These are phyloP conservation scores for Gentiana dahurica DNA, from an alignment of 257 asterid species.

Conservation along the genomic window DNA sequence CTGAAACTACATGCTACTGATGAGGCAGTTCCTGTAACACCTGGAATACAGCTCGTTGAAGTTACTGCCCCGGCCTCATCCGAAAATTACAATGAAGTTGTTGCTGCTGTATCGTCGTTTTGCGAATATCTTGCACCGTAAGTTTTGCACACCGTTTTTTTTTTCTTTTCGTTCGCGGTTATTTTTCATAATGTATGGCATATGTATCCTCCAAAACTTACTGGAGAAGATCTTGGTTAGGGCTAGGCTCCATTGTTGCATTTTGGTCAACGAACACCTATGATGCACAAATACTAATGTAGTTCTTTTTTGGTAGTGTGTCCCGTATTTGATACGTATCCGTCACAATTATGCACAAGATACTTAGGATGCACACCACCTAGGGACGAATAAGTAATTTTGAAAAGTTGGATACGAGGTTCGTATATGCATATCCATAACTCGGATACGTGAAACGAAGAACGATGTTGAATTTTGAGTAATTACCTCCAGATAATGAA, in stretches of 20 bases:
- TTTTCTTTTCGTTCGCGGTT: background rate
- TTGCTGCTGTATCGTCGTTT: constrained; percentile 61
- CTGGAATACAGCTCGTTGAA: constrained; percentile 92
- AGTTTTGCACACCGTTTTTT: constrained; percentile 19
- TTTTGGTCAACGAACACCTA: background rate
- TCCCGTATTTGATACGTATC: no score
- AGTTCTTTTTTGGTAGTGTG: no score
- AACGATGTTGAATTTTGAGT: no score
- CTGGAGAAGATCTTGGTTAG: background rate
- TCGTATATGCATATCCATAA: no score
- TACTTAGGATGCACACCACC: no score
- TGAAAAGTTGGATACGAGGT: no score
- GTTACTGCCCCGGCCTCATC: constrained; percentile 90
- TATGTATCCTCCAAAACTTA: background rate
- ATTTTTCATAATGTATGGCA: background rate
- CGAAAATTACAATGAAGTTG: constrained; percentile 81
- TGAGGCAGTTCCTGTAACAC: constrained; percentile 85
- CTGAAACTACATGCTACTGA: constrained; percentile 80
- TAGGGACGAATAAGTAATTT: no score
- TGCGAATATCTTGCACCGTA: constrained; percentile 98
- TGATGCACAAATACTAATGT: no score
- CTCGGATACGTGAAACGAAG: no score
- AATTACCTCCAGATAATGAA: no score
- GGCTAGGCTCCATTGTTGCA: background rate
- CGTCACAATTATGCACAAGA: no score